Conservation (phyloP, 75 land plant genomes). For the Cryptomeria japonica region DNA sequence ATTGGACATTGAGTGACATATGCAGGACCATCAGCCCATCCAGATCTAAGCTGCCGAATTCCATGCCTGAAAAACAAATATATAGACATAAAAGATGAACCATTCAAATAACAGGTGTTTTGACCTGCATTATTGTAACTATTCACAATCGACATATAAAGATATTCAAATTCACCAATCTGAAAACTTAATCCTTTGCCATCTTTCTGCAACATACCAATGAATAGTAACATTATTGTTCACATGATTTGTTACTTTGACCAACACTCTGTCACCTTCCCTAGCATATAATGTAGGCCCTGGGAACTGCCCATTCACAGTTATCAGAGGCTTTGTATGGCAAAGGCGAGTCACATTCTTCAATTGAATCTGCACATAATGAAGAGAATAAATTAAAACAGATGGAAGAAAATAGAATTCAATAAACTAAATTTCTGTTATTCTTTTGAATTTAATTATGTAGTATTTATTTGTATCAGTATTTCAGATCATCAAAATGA, state of each 20-base stretch:
- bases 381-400: neutral
- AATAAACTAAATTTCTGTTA: too few relatives aligned
- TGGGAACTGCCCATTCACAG: slow-evolving; percentile 65
- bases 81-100: too few relatives aligned
- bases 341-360: slow-evolving; percentile 56
- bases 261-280: slow-evolving; percentile 57
- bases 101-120: too few relatives aligned
- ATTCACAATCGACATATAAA: too few relatives aligned
- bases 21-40: slow-evolving; percentile 18
- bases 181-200: too few relatives aligned
- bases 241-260: slow-evolving; percentile 52
- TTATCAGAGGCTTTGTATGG: slow-evolving; percentile 44
- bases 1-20: slow-evolving; percentile 22
- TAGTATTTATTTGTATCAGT: too few relatives aligned
- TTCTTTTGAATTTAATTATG: too few relatives aligned
- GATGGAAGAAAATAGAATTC: too few relatives aligned
- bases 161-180: too few relatives aligned
- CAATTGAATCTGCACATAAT: slow-evolving; percentile 41
- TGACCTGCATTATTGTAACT: too few relatives aligned
- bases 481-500: too few relatives aligned
- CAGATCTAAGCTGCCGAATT: slow-evolving; percentile 16
- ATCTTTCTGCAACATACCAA: slow-evolving; percentile 48
- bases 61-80: slow-evolving; percentile 13
- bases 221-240: slow-evolving; percentile 52
- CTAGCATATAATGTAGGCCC: slow-evolving; percentile 56